Evolutionary conservation across 805 yeast species (phyloP).

Genomic region (Monosporozyma aquatica): DNA sequence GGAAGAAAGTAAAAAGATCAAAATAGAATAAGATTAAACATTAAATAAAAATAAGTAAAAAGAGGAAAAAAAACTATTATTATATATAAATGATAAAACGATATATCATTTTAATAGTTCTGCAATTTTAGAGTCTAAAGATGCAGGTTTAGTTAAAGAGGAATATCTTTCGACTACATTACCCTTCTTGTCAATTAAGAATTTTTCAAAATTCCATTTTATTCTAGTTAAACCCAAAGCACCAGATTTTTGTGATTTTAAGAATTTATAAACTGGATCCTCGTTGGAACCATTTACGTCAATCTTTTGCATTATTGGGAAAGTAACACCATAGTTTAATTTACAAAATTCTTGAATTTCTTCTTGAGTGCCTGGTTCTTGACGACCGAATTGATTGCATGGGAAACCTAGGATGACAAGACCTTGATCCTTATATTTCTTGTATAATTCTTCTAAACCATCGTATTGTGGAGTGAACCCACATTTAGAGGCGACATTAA

Average conservation of each 20-base stretch:
- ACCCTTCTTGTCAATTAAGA: slow-evolving; percentile 47
- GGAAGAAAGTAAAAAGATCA: slow-evolving; percentile 2
- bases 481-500: slow-evolving; percentile 85
- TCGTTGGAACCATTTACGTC: slow-evolving; percentile 82
- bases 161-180: slow-evolving; percentile 51
- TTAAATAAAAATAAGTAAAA: no score
- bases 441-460: slow-evolving; percentile 60
- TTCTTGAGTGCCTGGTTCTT: slow-evolving; percentile 63
- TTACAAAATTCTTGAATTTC: slow-evolving; percentile 69
- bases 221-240: slow-evolving; percentile 59
- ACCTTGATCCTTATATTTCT: slow-evolving; percentile 54
- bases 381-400: slow-evolving; percentile 78
- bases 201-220: slow-evolving; percentile 77
- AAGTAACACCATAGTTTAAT: slow-evolving; percentile 78
- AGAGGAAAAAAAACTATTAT: neutral
- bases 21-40: slow-evolving; percentile 2
- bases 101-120: slow-evolving; percentile 34
- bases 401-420: slow-evolving; percentile 76
- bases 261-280: slow-evolving; percentile 70
- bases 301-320: slow-evolving; percentile 79
- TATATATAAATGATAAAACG: neutral
- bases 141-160: slow-evolving; percentile 58
- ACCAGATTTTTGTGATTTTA: slow-evolving; percentile 56
- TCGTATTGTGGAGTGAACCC: slow-evolving; percentile 68
- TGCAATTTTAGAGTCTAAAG: slow-evolving; percentile 51